Evolutionary conservation across 1,284 basidiomycete species (phyloP).

Genomic region (Heliocybe sulcata): DNA sequence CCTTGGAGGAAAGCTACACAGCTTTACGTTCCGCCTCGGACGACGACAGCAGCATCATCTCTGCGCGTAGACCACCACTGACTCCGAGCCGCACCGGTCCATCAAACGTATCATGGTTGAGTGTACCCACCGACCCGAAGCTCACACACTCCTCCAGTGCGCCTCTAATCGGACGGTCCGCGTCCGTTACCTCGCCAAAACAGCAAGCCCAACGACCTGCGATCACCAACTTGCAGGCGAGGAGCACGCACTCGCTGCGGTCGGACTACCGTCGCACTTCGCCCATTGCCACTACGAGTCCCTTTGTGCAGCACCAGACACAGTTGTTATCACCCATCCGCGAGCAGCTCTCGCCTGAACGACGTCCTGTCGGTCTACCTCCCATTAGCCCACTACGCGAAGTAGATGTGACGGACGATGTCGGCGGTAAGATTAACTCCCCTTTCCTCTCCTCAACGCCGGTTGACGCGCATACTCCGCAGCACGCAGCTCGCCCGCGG

Average conservation of each 20-base stretch:
- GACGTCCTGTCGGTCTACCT: neutral
- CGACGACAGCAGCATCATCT: neutral
- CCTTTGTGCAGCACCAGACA: neutral
- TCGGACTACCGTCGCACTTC: neutral
- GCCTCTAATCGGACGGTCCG: neutral
- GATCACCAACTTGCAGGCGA: neutral
- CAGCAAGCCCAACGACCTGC: neutral
- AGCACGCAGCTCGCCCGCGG: neutral
- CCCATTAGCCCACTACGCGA: neutral
- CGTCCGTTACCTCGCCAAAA: neutral
- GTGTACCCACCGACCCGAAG: neutral
- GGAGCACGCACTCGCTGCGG: constrained; percentile 1
- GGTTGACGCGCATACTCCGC: neutral
- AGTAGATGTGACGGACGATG: neutral
- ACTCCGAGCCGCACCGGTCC: neutral
- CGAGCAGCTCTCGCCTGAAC: neutral
- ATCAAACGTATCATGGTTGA: neutral
- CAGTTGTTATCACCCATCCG: neutral
- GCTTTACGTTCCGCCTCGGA: neutral
- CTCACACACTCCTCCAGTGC: neutral
- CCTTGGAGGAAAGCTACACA: neutral
- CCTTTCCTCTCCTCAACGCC: neutral
- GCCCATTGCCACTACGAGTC: neutral
- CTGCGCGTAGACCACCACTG: neutral
- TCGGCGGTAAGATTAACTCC: neutral